A percentile compares a stretch with the other conserved stretches of the same genome.
These are phyloP conservation scores for Zarea fungicola DNA, from an alignment of 2,329 filamentous ascomycete genomes.

Conservation along the genomic window DNA sequence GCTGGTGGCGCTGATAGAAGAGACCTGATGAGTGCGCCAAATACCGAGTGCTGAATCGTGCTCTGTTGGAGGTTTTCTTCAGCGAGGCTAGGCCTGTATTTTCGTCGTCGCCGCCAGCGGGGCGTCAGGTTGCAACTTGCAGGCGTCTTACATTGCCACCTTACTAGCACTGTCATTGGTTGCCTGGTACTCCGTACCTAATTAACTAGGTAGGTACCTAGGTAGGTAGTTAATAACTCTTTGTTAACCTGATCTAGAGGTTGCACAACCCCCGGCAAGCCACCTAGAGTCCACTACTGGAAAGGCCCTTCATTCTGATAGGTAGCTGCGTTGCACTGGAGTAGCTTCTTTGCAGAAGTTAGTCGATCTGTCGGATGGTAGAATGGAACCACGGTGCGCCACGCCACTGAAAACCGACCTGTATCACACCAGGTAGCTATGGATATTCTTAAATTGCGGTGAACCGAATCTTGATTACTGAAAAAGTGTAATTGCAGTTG, in stretches of 20 bases:
- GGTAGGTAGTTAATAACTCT: too few relatives aligned
- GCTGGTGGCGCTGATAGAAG: neutral
- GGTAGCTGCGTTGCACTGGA: neutral
- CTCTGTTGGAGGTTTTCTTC: neutral
- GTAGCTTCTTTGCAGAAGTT: neutral
- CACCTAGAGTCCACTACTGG: conserved; percentile 1
- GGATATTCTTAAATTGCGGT: conserved; percentile 5
- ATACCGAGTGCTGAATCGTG: neutral
- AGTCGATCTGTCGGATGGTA: neutral
- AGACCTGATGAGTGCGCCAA: too few relatives aligned
- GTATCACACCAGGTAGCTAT: too few relatives aligned
- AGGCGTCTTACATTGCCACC: neutral
- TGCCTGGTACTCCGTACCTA: too few relatives aligned
- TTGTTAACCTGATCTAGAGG: conserved; percentile 8
- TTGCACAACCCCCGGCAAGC: neutral
- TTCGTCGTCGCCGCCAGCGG: too few relatives aligned
- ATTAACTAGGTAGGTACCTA: too few relatives aligned
- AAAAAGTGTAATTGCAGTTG: neutral
- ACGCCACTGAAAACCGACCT: too few relatives aligned
- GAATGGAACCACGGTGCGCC: neutral
- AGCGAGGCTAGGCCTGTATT: neutral
- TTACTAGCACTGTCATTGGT: too few relatives aligned
- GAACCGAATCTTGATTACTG: neutral
- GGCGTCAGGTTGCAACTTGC: neutral
- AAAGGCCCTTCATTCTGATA: conserved; percentile 6